Percentiles rank a stretch among this genome's conserved stretches.
These are phyloP conservation scores for Exophiala mesophila DNA, from an alignment of 2,329 filamentous ascomycete species.

Conservation along the genomic window DNA sequence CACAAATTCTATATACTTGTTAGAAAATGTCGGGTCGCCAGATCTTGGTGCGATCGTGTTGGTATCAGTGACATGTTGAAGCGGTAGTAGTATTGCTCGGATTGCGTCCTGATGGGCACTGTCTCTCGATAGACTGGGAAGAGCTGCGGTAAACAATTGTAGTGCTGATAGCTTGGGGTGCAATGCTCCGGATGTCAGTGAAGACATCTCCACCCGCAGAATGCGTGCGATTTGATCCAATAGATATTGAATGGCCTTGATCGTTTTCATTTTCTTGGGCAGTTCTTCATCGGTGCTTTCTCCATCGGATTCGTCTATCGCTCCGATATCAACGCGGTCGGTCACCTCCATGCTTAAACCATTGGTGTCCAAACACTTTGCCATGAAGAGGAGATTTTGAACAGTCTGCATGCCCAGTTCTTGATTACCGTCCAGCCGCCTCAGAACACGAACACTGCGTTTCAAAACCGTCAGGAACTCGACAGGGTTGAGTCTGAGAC, in stretches of 20 bases:
- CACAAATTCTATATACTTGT: slow-evolving; percentile 65
- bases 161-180: slow-evolving; percentile 72
- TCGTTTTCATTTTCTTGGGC: slow-evolving; percentile 41
- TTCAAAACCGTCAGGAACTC: slow-evolving; percentile 58
- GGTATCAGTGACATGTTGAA: slow-evolving; percentile 80
- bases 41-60: slow-evolving; percentile 44
- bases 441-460: slow-evolving; percentile 56
- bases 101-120: slow-evolving; percentile 57
- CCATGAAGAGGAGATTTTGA: slow-evolving; percentile 79
- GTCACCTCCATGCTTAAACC: slow-evolving; percentile 42
- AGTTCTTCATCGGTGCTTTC: slow-evolving; percentile 44
- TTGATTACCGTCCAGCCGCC: slow-evolving; percentile 62
- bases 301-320: slow-evolving; percentile 35
- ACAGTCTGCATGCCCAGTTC: slow-evolving; percentile 72
- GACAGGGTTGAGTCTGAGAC: slow-evolving; percentile 60
- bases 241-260: slow-evolving; percentile 64
- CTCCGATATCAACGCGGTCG: slow-evolving; percentile 38
- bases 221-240: slow-evolving; percentile 74
- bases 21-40: slow-evolving; percentile 64
- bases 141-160: slow-evolving; percentile 66
- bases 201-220: slow-evolving; percentile 67
- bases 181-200: slow-evolving; percentile 57
- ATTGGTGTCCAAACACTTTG: slow-evolving; percentile 60
- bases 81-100: slow-evolving; percentile 58
- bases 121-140: slow-evolving; percentile 54